Percentiles rank a stretch among this genome's conserved stretches.
Evolutionary conservation across 306 rosid genomes (phyloP).

Genomic region (Rosa rugosa): DNA sequence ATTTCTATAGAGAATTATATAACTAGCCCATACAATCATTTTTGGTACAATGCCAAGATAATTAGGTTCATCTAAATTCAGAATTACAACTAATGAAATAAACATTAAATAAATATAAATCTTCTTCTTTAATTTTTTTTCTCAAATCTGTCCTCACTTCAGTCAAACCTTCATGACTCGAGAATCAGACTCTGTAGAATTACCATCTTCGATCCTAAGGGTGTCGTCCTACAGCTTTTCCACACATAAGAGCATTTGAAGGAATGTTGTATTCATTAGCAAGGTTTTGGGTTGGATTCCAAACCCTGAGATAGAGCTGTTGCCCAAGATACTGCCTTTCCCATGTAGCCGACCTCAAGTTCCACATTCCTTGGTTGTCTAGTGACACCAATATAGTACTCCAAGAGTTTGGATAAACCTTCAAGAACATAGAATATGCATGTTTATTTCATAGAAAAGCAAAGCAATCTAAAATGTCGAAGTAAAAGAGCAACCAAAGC

Average conservation of each 20-base stretch:
- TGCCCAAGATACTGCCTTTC: constrained; percentile 95
- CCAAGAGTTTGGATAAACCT: constrained; percentile 95
- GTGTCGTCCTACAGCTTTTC: constrained; percentile 75
- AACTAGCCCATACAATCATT: background rate
- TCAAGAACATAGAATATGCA: constrained; percentile 10
- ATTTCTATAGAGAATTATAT: background rate
- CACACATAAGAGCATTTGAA: constrained; percentile 66
- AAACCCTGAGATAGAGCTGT: constrained; percentile 79
- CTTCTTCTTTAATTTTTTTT: background rate
- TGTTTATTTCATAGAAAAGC: background rate
- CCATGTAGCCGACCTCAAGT: constrained; percentile 88
- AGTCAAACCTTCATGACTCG: constrained; percentile 69
- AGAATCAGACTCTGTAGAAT: constrained; percentile 7
- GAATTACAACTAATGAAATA: background rate
- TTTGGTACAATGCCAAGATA: background rate
- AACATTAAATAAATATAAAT: constrained; percentile 5
- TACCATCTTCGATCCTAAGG: constrained; percentile 19
- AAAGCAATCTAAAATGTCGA: constrained; percentile 1
- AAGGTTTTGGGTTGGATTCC: constrained; percentile 58
- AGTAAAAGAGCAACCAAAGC: background rate
- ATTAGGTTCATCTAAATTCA: constrained; percentile 4
- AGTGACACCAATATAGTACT: constrained; percentile 77
- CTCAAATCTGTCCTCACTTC: constrained; percentile 7
- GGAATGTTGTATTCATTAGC: constrained; percentile 87
- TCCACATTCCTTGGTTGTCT: constrained; percentile 99